Evolutionary conservation across 225 moss, liverwort and hornwort genomes (phyloP).

Genomic region (Asterella californica): DNA sequence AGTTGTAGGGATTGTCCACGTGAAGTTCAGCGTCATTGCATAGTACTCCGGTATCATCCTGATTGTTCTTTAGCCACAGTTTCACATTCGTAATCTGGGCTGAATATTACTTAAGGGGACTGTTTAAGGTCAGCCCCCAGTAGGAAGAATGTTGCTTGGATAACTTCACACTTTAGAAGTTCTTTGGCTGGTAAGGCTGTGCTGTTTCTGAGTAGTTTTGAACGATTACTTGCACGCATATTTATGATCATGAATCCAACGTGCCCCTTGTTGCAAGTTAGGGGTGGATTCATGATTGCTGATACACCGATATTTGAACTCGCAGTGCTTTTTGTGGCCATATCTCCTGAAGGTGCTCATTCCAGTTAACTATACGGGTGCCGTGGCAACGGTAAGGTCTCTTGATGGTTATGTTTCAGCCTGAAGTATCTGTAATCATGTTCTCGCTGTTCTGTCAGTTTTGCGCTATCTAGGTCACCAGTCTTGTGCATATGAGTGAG

Average conservation of each 20-base stretch:
- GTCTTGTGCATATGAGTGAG: too few species aligned
- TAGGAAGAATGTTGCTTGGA: neutral
- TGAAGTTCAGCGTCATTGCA: too few species aligned
- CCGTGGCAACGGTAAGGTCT: slow-evolving; percentile 50
- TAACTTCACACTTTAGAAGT: neutral
- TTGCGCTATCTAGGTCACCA: too few species aligned
- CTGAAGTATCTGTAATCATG: neutral
- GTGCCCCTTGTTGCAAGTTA: neutral
- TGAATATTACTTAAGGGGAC: too few species aligned
- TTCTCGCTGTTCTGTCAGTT: too few species aligned
- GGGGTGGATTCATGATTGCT: neutral
- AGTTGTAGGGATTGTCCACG: too few species aligned
- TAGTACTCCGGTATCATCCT: too few species aligned
- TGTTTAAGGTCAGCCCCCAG: neutral
- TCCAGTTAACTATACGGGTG: slow-evolving; percentile 56
- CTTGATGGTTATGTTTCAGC: neutral
- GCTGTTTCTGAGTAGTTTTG: neutral
- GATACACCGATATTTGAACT: neutral
- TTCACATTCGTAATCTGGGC: neutral
- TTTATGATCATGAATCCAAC: neutral
- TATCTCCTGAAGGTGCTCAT: slow-evolving; percentile 54
- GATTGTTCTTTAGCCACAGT: neutral
- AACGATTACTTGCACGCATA: neutral
- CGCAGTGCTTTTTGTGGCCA: slow-evolving; percentile 61
- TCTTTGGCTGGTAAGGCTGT: neutral